Percentiles rank a stretch among this genome's conserved stretches.
Conservation (phyloP, 495 filamentous ascomycete genomes). For the Talaromyces borbonicus region DNA sequence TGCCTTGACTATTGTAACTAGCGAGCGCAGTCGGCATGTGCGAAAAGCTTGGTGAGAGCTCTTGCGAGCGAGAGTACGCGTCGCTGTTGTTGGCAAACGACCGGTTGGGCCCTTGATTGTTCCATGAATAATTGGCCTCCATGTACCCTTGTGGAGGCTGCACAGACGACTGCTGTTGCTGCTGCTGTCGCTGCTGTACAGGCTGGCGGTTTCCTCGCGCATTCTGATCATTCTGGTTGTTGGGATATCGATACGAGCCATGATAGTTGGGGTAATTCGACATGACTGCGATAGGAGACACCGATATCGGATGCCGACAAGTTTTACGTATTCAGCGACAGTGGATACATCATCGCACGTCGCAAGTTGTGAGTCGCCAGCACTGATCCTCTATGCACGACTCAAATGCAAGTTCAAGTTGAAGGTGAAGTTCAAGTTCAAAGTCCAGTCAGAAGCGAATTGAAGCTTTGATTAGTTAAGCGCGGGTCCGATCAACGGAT, state of each 20-base stretch:
- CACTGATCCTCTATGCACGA: no score
- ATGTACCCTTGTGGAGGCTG: slow-evolving; percentile 6
- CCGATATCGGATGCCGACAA: no score
- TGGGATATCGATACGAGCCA: slow-evolving; percentile 4
- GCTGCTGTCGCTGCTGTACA: slow-evolving; percentile 2
- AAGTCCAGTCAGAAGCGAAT: no score
- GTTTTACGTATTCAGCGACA: no score
- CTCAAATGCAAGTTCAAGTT: no score
- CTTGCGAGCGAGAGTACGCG: slow-evolving; percentile 2
- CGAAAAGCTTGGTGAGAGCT: not conserved
- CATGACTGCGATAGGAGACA: not conserved
- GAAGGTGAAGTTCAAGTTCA: no score
- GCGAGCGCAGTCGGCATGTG: not conserved
- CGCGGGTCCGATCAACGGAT: not conserved
- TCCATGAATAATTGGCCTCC: slow-evolving; percentile 1
- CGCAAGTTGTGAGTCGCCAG: no score
- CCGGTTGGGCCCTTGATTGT: slow-evolving; percentile 1
- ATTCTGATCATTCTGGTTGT: slow-evolving; percentile 5
- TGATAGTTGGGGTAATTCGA: slow-evolving; percentile 4
- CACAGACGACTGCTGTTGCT: not conserved
- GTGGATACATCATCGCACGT: no score
- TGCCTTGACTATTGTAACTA: not conserved
- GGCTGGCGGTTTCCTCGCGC: slow-evolving; percentile 3
- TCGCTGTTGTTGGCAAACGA: not conserved
- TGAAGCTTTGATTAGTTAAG: no score